Conservation (phyloP, 208 protist genomes). For the Leptomonas pyrrhocoris region DNA sequence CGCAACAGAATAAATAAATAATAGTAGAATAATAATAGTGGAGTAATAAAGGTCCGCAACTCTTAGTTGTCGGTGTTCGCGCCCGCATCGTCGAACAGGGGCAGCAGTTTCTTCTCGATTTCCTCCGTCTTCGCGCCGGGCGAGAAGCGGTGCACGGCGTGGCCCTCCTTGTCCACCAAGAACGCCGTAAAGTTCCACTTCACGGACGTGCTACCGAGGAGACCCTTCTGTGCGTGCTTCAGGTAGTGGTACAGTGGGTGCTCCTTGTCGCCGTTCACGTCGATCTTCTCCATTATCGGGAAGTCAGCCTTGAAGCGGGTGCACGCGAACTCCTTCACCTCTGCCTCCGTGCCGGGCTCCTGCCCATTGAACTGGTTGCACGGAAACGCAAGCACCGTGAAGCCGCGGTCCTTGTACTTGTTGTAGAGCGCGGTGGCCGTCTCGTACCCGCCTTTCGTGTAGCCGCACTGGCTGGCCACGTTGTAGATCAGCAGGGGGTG, state of each 20-base stretch:
- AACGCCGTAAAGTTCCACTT: slow-evolving; percentile 97
- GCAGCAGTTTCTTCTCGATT: slow-evolving; percentile 73
- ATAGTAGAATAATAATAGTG: no score
- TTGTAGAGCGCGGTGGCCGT: slow-evolving; percentile 78
- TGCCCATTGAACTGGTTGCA: slow-evolving; percentile 92
- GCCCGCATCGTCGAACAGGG: no score
- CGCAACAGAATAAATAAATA: no score
- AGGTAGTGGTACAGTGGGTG: slow-evolving; percentile 82
- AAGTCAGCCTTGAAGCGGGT: slow-evolving; percentile 63
- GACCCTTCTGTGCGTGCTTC: slow-evolving; percentile 67
- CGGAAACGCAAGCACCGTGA: slow-evolving; percentile 91
- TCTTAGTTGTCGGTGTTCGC: no score
- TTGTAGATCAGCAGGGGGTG: slow-evolving; percentile 92
- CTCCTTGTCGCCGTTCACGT: slow-evolving; percentile 86
- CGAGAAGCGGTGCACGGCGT: slow-evolving; percentile 70
- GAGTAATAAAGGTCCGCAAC: no score
- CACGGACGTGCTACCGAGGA: slow-evolving; percentile 66
- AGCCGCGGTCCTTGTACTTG: slow-evolving; percentile 85
- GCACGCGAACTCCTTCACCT: slow-evolving; percentile 76
- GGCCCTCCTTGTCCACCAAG: slow-evolving; percentile 74
- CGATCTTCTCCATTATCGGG: slow-evolving; percentile 89
- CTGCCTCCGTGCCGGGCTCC: slow-evolving; percentile 79
- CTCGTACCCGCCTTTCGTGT: slow-evolving; percentile 83
- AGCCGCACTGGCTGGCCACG: slow-evolving; percentile 92
- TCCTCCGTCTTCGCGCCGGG: slow-evolving; percentile 52